phyloP scores from a whole-genome alignment of 1,284 basidiomycete species.

The Cutaneotrichosporon sp. region DNA sequence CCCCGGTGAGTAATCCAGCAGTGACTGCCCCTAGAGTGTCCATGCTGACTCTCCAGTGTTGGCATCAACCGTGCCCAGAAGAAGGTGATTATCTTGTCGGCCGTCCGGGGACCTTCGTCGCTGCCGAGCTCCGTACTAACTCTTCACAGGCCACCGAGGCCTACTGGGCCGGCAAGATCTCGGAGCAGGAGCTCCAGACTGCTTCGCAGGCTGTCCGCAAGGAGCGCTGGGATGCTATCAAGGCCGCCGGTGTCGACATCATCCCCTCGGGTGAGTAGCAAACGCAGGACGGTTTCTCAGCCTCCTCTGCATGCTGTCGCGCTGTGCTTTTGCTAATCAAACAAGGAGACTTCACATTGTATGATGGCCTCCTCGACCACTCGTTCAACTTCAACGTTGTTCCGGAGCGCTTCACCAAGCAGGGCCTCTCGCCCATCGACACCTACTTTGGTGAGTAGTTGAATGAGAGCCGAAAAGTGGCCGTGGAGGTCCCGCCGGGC shows the following conservation, averaged over 20 bases:
- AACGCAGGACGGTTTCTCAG: too few relatives aligned
- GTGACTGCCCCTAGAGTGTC: not conserved
- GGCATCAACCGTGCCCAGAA: slow-evolving; percentile 95
- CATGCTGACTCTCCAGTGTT: slow-evolving; percentile 60
- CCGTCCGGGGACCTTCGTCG: not conserved
- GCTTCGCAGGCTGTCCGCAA: slow-evolving; percentile 87
- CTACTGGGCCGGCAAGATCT: slow-evolving; percentile 95
- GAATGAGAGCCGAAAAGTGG: not conserved
- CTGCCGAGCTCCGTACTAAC: slow-evolving; percentile 8
- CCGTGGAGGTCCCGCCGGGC: not conserved
- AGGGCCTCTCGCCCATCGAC: slow-evolving; percentile 86
- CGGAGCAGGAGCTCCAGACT: slow-evolving; percentile 85
- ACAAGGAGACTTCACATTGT: slow-evolving; percentile 90
- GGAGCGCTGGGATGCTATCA: slow-evolving; percentile 85
- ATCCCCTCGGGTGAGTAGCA: slow-evolving; percentile 76
- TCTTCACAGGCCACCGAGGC: slow-evolving; percentile 74
- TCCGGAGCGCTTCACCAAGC: slow-evolving; percentile 89
- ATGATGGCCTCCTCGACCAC: slow-evolving; percentile 98
- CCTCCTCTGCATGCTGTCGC: too few relatives aligned
- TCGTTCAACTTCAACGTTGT: slow-evolving; percentile 96
- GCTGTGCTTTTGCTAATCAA: not conserved
- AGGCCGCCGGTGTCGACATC: slow-evolving; percentile 84
- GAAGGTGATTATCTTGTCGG: slow-evolving; percentile 59
- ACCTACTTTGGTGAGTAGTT: slow-evolving; percentile 72
- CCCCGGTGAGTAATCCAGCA: slow-evolving; percentile 58